Evolutionary conservation across 495 filamentous ascomycete genomes (phyloP).

Genomic region (Rhypophila decipiens): DNA sequence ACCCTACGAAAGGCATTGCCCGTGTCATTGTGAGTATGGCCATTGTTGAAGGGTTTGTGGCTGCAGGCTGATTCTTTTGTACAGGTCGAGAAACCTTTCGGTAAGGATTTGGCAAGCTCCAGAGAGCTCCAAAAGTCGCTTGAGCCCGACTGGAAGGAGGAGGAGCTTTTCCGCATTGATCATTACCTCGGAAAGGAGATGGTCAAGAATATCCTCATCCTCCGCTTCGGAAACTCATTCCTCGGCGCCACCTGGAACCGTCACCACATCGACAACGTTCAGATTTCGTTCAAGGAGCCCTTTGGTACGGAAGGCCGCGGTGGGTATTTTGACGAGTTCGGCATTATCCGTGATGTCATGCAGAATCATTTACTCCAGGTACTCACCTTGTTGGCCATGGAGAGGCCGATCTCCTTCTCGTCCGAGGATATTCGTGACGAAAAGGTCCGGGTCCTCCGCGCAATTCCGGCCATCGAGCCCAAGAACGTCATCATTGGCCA

Average conservation of each 20-base stretch:
- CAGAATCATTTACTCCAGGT: slow-evolving; percentile 96
- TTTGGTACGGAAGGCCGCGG: slow-evolving; percentile 99
- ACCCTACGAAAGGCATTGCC: slow-evolving; percentile 80
- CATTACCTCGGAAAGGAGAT: slow-evolving; percentile 99
- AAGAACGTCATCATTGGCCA: slow-evolving; percentile 99
- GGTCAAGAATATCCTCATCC: slow-evolving; percentile 99
- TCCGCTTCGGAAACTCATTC: slow-evolving; percentile 98
- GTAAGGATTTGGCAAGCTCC: slow-evolving; percentile 91
- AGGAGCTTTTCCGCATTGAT: slow-evolving; percentile 99
- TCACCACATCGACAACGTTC: slow-evolving; percentile 98
- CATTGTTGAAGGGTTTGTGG: not conserved
- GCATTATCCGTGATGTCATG: slow-evolving; percentile 99
- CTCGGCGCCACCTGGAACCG: slow-evolving; percentile 99
- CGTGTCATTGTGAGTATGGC: slow-evolving; percentile 73
- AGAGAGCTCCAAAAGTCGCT: slow-evolving; percentile 91
- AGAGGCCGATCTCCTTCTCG: slow-evolving; percentile 96
- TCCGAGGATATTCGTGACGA: slow-evolving; percentile 98
- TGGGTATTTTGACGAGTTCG: slow-evolving; percentile 99
- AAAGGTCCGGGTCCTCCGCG: slow-evolving; percentile 93
- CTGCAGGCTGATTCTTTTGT: slow-evolving; percentile 6
- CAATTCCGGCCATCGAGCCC: slow-evolving; percentile 91
- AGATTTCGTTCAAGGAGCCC: slow-evolving; percentile 98
- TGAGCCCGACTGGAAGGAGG: slow-evolving; percentile 97
- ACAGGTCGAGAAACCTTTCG: slow-evolving; percentile 98
- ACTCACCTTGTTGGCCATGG: slow-evolving; percentile 94